These are phyloP conservation scores for Moringa oleifera DNA, from an alignment of 345 rosid genomes.

Conservation along the genomic window DNA sequence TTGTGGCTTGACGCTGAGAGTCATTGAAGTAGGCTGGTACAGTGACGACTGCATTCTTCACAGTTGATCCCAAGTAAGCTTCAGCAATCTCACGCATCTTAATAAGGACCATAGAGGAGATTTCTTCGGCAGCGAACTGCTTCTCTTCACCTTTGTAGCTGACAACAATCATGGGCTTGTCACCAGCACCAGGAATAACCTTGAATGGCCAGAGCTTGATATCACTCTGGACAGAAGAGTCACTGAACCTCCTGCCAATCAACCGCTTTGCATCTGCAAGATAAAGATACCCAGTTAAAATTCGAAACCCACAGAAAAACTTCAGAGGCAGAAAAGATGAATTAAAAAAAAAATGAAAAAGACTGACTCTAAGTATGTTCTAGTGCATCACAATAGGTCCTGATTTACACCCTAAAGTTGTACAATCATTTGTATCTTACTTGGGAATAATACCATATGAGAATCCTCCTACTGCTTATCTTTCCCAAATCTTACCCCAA, in stretches of 20 bases:
- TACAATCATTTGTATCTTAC: too few species aligned
- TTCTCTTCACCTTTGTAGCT: slow-evolving; percentile 59
- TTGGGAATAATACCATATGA: too few species aligned
- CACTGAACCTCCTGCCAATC: slow-evolving; percentile 65
- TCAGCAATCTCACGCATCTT: slow-evolving; percentile 85
- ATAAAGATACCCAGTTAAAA: neutral
- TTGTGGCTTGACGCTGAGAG: slow-evolving; percentile 66
- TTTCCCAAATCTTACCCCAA: too few species aligned
- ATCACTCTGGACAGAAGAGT: slow-evolving; percentile 60
- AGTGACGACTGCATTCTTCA: slow-evolving; percentile 68
- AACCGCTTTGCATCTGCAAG: slow-evolving; percentile 61
- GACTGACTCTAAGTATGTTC: too few species aligned
- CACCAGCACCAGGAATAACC: slow-evolving; percentile 52
- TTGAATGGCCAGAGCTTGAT: slow-evolving; percentile 63
- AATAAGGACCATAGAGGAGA: slow-evolving; percentile 69
- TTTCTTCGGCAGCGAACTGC: slow-evolving; percentile 67
- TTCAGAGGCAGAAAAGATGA: too few species aligned
- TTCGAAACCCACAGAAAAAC: neutral
- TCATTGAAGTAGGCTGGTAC: slow-evolving; percentile 76
- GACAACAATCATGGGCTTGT: slow-evolving; percentile 61
- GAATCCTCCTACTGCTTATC: too few species aligned
- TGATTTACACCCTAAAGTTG: too few species aligned
- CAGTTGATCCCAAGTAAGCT: slow-evolving; percentile 48
- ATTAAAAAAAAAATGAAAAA: too few species aligned
- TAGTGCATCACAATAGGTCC: too few species aligned